Evolutionary conservation across 495 filamentous ascomycete genomes (phyloP), one percentile per base, ranked within the genome.

Genomic region (Acidiella bohemica): DNA sequence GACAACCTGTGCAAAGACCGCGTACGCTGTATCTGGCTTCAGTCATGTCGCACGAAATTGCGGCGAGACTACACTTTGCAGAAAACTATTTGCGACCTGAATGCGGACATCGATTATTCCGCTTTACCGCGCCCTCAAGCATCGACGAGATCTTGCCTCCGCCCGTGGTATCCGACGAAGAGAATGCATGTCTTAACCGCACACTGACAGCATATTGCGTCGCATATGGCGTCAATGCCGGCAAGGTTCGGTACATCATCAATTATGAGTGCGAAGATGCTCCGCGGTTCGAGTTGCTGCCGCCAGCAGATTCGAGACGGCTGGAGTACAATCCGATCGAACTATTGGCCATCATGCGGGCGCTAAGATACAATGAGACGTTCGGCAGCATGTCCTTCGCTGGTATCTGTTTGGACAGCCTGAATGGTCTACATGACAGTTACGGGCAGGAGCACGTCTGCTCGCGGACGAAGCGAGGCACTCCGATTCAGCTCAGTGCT

Each of bases 301-400:
- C 76, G 11, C 75, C 82, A 5, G 69, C 72, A 22, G 71, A 71
- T 11, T 56, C 65, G 5, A 63, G 57, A 23, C 59, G 61, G 35
- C 59, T 63, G 3, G 65, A 68, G 25, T 97, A 97, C 52, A 73
- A 67, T 3, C 57, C 72, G 5, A 55, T 79, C 34, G 90, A 95
- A 57, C 57, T 95, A 18, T 64, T 97, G 27, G 85, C 90, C 2
- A 72, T 95, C 18, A 71, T 94, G 67, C 73, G 88, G 14, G 73
- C 90, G 5, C 62, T 97, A 34, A 73, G 90, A 25, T 97, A 93
- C 61, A 95, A 95, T 51, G 84, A 93, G 55, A 81, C 74, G 11
- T 95, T 95, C 58, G 69, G 68, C 36, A 80, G 83, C 1, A 71
- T 97, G 26, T 94, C 85, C 1, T 94, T 95, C 57, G 62, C 68